These are phyloP conservation scores for Nitzschia palea DNA, from an alignment of 108 stramenopile species.

Conservation along the genomic window DNA sequence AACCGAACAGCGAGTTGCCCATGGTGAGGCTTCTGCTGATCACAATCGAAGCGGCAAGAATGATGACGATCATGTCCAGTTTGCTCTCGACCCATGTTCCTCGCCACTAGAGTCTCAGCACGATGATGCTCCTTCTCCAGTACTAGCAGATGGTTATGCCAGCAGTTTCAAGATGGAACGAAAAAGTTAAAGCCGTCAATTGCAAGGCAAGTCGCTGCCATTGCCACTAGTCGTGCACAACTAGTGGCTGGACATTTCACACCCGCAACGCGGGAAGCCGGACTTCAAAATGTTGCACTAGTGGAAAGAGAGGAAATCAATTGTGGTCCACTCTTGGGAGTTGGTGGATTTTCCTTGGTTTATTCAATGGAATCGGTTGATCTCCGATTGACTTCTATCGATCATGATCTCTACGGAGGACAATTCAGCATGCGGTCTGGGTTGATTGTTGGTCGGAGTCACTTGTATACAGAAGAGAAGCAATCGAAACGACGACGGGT, in stretches of 20 bases:
- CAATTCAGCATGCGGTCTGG: no score
- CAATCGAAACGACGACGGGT: neutral
- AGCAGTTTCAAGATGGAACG: neutral
- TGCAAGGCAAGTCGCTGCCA: neutral
- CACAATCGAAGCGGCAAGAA: no score
- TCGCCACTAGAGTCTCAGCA: no score
- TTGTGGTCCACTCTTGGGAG: constrained; percentile 40
- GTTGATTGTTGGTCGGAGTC: no score
- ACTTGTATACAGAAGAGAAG: neutral
- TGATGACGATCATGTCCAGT: neutral
- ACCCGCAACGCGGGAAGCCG: neutral
- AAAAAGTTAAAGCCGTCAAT: neutral
- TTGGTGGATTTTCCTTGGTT: constrained; percentile 50
- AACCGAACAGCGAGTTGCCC: no score
- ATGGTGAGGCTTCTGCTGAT: no score
- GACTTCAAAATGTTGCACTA: neutral
- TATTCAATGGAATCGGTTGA: constrained; percentile 28
- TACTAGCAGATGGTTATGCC: neutral
- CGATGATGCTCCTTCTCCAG: no score
- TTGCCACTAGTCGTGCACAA: neutral
- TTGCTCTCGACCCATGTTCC: neutral
- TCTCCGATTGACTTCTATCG: neutral
- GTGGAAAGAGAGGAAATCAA: constrained; percentile 30
- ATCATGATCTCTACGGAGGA: no score
- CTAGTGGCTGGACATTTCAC: neutral